Conservation (phyloP, 1,139 yeast genomes). For the Suhomyces atakaporum region DNA sequence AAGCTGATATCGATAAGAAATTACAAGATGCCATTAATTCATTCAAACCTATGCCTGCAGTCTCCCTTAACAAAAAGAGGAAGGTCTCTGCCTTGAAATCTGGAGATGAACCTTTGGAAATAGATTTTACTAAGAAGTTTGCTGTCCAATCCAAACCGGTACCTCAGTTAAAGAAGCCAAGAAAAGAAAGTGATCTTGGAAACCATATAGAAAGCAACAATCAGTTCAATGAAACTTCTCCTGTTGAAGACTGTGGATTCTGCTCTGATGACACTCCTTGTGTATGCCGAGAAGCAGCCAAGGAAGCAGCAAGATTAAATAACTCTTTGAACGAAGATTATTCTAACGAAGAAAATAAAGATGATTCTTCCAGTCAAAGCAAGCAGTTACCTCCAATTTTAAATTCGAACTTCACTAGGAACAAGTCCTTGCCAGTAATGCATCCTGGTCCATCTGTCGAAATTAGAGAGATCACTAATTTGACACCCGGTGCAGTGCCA, state of each 20-base stretch:
- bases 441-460: constrained; percentile 70
- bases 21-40: constrained; percentile 38
- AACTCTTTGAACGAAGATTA: constrained; percentile 26
- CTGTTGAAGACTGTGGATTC: constrained; percentile 85
- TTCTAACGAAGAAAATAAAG: constrained; percentile 19
- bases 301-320: constrained; percentile 50
- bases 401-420: constrained; percentile 26
- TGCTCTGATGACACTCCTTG: constrained; percentile 93
- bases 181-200: constrained; percentile 8
- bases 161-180: constrained; percentile 10
- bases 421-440: constrained; percentile 54
- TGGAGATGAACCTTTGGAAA: constrained; percentile 30
- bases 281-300: constrained; percentile 83
- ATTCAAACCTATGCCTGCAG: constrained; percentile 63
- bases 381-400: constrained; percentile 40
- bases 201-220: constrained; percentile 9
- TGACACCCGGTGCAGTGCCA: constrained; percentile 47
- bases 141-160: constrained; percentile 11
- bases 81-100: constrained; percentile 15
- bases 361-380: constrained; percentile 16
- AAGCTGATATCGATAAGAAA: constrained; percentile 12
- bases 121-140: constrained; percentile 58
- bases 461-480: constrained; percentile 45
- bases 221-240: constrained; percentile 44
- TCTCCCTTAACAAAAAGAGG: constrained; percentile 47